phyloP scores from a whole-genome alignment of 164 flowering plant species.

The Berberis vulgaris region DNA sequence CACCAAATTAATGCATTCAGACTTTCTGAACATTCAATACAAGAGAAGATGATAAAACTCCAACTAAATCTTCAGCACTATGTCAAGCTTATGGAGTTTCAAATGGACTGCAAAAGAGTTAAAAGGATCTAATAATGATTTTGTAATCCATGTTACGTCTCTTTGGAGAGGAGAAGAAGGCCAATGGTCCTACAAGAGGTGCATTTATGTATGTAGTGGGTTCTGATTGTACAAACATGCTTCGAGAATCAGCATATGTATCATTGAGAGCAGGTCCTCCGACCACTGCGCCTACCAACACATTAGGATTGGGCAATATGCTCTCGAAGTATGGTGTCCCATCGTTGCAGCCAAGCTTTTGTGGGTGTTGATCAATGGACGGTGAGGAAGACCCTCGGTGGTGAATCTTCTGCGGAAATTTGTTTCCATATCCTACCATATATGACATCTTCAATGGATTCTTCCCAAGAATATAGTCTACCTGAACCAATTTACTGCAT shows the following conservation, averaged over 20 bases:
- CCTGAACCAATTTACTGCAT: conserved; percentile 21
- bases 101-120: no score
- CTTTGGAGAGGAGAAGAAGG: conserved; percentile 23
- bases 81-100: no score
- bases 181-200: conserved; percentile 58
- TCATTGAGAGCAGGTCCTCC: conserved; percentile 71
- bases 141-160: neutral
- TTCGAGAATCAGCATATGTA: conserved; percentile 44
- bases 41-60: no score
- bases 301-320: conserved; percentile 43
- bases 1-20: neutral
- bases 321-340: conserved; percentile 38
- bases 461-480: conserved; percentile 69
- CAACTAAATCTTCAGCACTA: no score
- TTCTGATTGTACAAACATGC: conserved; percentile 50
- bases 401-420: conserved; percentile 49
- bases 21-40: neutral
- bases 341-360: conserved; percentile 47
- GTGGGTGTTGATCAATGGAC: conserved; percentile 33
- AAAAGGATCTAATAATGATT: no score
- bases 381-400: conserved; percentile 79
- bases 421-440: conserved; percentile 69
- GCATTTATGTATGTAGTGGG: conserved; percentile 80
- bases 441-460: conserved; percentile 74
- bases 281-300: conserved; percentile 65